phyloP scores from a whole-genome alignment of 164 flowering plant species.

The Kalanchoe fedtschenkoi region DNA sequence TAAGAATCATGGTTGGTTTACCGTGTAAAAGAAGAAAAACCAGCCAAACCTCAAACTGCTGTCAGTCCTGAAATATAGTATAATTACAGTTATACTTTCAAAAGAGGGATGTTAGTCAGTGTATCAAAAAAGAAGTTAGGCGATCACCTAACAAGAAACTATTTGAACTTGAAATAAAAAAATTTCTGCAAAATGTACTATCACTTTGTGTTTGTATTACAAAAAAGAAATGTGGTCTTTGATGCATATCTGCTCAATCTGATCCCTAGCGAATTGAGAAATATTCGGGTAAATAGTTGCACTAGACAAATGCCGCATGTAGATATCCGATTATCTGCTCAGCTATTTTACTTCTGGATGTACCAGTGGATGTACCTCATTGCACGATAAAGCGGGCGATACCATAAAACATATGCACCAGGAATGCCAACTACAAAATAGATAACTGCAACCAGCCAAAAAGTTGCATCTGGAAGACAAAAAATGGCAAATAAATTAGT shows the following conservation, averaged over 20 bases:
- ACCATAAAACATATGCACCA: constrained; percentile 89
- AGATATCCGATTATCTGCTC: not conserved
- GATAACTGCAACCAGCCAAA: constrained; percentile 88
- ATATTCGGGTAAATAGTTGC: too few relatives aligned
- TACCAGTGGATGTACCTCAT: constrained; percentile 51
- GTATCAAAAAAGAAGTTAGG: too few relatives aligned
- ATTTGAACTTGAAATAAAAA: too few relatives aligned
- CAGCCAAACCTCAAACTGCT: constrained; percentile 57
- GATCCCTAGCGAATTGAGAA: too few relatives aligned
- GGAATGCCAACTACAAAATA: constrained; percentile 92
- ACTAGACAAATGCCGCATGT: too few relatives aligned
- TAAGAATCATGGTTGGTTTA: constrained; percentile 11
- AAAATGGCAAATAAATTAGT: not conserved
- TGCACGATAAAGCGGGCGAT: constrained; percentile 95
- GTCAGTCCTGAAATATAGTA: constrained; percentile 42
- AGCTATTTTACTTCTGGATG: too few relatives aligned
- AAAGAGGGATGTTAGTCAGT: too few relatives aligned
- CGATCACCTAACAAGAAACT: not conserved
- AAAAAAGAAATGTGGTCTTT: too few relatives aligned
- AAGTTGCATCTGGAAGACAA: constrained; percentile 46
- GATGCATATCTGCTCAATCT: too few relatives aligned
- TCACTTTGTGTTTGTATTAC: too few relatives aligned
- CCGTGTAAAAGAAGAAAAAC: constrained; percentile 66
- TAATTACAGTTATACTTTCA: not conserved
- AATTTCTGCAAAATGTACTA: too few relatives aligned